Evolutionary conservation across 495 filamentous ascomycete genomes (phyloP).

Genomic region (Hypoxylon subgilvum): DNA sequence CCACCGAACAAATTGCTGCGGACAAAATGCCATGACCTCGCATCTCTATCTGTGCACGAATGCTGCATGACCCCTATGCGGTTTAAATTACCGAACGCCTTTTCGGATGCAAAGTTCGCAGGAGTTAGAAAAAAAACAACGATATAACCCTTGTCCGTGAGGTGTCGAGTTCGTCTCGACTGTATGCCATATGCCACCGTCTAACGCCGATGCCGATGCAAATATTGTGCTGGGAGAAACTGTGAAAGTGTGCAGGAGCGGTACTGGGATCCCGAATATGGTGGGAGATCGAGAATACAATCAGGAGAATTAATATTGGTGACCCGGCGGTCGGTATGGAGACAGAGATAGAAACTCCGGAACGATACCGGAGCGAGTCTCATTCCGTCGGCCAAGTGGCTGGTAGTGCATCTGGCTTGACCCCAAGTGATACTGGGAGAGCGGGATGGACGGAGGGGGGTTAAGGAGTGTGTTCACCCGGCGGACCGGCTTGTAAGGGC

Average conservation of each 20-base stretch:
- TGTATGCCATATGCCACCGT: constrained; percentile 24
- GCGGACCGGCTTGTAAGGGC: constrained; percentile 90
- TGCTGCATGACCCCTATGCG: not conserved
- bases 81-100: constrained; percentile 40
- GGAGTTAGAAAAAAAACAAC: constrained; percentile 15
- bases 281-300: not conserved
- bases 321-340: not conserved
- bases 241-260: constrained; percentile 18
- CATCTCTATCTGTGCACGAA: constrained; percentile 4
- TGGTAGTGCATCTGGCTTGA: constrained; percentile 95
- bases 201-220: constrained; percentile 42
- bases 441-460: constrained; percentile 79
- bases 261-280: constrained; percentile 23
- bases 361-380: constrained; percentile 80
- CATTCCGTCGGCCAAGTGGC: constrained; percentile 78
- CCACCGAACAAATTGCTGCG: not conserved
- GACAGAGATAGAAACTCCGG: constrained; percentile 63
- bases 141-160: constrained; percentile 32
- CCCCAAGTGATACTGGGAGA: constrained; percentile 73
- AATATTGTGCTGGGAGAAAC: constrained; percentile 19
- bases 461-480: constrained; percentile 87
- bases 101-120: constrained; percentile 30
- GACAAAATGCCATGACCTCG: not conserved
- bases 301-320: not conserved
- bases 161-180: constrained; percentile 38